A percentile compares a stretch with the other conserved stretches of the same genome.
These are phyloP conservation scores for Microdochium bolleyi DNA, from an alignment of 2,329 filamentous ascomycete species.

Conservation along the genomic window DNA sequence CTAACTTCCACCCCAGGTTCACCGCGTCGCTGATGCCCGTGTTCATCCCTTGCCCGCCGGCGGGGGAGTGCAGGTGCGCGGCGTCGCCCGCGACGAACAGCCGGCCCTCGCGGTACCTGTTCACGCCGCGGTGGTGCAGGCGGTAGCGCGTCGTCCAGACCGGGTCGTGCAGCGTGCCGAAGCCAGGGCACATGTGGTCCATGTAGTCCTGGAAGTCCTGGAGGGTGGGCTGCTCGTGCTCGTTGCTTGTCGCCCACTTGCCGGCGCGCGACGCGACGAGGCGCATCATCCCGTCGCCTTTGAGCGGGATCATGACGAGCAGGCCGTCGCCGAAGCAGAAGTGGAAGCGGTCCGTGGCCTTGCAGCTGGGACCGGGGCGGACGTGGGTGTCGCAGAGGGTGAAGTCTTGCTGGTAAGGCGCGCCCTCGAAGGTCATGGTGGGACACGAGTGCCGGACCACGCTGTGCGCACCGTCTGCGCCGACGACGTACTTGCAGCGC, in stretches of 20 bases:
- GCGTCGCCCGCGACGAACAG: conserved; percentile 49
- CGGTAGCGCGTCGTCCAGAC: conserved; percentile 35
- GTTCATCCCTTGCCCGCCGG: conserved; percentile 50
- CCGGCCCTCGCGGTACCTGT: conserved; percentile 31
- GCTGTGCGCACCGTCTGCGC: conserved; percentile 37
- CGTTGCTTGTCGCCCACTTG: background rate
- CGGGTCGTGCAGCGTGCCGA: conserved; percentile 16
- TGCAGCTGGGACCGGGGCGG: conserved; percentile 7
- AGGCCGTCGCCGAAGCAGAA: conserved; percentile 21
- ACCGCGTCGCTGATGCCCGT: conserved; percentile 40
- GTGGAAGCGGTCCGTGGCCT: conserved; percentile 14
- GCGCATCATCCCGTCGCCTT: conserved; percentile 12
- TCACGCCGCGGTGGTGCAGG: conserved; percentile 30
- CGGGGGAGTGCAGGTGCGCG: conserved; percentile 46
- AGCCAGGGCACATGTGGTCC: conserved; percentile 17
- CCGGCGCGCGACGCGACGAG: conserved; percentile 14
- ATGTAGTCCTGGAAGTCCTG: conserved; percentile 23
- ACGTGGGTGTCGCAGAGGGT: conserved; percentile 33
- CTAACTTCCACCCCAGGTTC: conserved; percentile 43
- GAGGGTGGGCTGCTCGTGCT: conserved; percentile 13
- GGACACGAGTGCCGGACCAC: conserved; percentile 26
- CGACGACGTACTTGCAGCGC: conserved; percentile 28
- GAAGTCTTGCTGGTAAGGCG: conserved; percentile 33
- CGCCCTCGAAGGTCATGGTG: conserved; percentile 30
- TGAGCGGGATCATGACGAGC: conserved; percentile 22